A percentile compares a stretch with the other conserved stretches of the same genome.
These are phyloP conservation scores for Cyberlindnera nakhonratchasimensis DNA, from an alignment of 805 yeast species.

Conservation along the genomic window DNA sequence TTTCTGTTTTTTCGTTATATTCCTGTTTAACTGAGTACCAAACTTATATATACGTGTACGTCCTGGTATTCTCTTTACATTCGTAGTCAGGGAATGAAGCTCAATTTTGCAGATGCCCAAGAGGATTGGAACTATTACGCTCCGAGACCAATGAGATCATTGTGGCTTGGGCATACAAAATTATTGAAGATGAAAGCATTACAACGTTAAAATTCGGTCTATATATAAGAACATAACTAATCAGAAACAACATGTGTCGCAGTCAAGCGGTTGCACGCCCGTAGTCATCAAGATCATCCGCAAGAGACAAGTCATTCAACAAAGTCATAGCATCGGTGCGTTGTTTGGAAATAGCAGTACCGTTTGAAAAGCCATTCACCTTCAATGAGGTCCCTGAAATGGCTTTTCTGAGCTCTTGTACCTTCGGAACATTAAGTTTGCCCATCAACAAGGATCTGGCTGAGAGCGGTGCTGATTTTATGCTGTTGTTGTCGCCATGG, in stretches of 20 bases:
- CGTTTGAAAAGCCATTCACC: conserved; percentile 1
- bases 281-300: conserved; percentile 17
- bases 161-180: no score
- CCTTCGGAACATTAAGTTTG: conserved; percentile 25
- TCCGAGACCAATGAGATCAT: no score
- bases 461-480: conserved; percentile 28
- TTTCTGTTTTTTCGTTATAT: background rate
- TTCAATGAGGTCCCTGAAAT: conserved; percentile 20
- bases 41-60: background rate
- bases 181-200: no score
- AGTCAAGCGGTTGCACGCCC: conserved; percentile 8
- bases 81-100: no score
- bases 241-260: no score
- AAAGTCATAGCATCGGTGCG: conserved; percentile 24
- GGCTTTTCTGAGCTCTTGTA: conserved; percentile 26
- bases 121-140: no score
- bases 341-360: conserved; percentile 13
- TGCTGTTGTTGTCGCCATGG: conserved; percentile 21
- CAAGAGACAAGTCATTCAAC: conserved; percentile 22
- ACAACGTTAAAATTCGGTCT: background rate
- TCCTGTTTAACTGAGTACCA: background rate
- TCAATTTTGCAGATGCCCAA: no score
- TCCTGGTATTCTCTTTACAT: no score
- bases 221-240: background rate
- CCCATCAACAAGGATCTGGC: conserved; percentile 26